Evolutionary conservation across 345 rosid genomes (phyloP).

Genomic region (Acer saccharum): DNA sequence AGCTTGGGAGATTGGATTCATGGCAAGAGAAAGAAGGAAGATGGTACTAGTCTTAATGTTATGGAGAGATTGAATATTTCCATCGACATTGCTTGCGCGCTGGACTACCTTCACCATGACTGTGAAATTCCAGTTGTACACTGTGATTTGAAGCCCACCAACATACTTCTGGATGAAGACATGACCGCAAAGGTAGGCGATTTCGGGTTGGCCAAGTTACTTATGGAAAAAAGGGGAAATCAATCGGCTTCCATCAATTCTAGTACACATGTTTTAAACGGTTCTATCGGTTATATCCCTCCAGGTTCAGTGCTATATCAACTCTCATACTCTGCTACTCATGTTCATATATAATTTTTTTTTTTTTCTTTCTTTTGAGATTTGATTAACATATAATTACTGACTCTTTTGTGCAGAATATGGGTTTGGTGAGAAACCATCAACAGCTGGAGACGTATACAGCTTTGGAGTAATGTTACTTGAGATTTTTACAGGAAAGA

Average conservation of each 20-base stretch:
- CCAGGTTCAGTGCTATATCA: conserved; percentile 41
- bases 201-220: conserved; percentile 50
- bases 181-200: conserved; percentile 62
- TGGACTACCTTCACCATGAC: conserved; percentile 58
- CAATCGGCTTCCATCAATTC: conserved; percentile 39
- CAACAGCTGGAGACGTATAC: conserved; percentile 54
- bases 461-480: conserved; percentile 47
- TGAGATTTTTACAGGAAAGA: conserved; percentile 44
- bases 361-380: too few relatives aligned
- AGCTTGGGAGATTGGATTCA: conserved; percentile 53
- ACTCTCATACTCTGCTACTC: background rate
- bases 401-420: conserved; percentile 38
- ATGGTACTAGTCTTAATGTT: conserved; percentile 38
- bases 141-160: conserved; percentile 53
- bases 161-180: conserved; percentile 41
- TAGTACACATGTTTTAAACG: conserved; percentile 34
- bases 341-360: background rate
- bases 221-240: conserved; percentile 15
- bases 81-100: conserved; percentile 46
- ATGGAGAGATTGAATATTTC: conserved; percentile 47
- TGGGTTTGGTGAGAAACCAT: conserved; percentile 47
- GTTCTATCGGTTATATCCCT: conserved; percentile 58
- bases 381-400: background rate
- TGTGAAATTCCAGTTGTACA: conserved; percentile 52
- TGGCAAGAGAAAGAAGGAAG: conserved; percentile 30